A percentile compares a stretch with the other conserved stretches of the same genome.
Evolutionary conservation across 2,329 filamentous ascomycete genomes (phyloP).

Genomic region (Beauveria sp.): DNA sequence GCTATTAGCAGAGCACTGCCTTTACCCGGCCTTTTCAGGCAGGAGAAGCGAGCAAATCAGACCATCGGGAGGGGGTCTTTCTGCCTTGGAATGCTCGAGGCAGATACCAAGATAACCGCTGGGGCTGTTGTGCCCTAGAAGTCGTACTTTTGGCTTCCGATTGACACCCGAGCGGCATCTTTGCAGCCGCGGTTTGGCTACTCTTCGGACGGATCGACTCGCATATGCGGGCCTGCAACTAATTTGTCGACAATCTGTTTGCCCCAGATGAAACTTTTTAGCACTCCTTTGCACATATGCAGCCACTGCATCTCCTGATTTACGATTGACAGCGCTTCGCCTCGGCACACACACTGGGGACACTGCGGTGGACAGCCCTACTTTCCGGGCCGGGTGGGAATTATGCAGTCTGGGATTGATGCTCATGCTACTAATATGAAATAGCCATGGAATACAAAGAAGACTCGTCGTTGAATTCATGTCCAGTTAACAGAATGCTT

Average conservation of each 20-base stretch:
- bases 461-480: neutral
- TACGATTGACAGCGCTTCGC: neutral
- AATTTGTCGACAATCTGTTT: neutral
- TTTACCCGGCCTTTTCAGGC: neutral
- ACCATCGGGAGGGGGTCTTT: neutral
- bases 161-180: neutral
- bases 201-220: neutral
- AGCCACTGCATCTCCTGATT: neutral
- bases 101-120: neutral
- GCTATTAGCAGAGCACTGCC: neutral
- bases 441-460: neutral
- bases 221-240: slow-evolving; percentile 8
- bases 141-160: neutral
- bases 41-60: slow-evolving; percentile 1
- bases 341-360: slow-evolving; percentile 2
- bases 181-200: neutral
- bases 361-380: neutral
- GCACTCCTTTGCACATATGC: neutral
- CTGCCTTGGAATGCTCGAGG: neutral
- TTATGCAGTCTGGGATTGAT: slow-evolving; percentile 9
- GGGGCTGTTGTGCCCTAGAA: neutral
- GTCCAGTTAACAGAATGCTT: slow-evolving; percentile 4
- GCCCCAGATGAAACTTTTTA: neutral
- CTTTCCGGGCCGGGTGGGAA: neutral
- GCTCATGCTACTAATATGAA: neutral